phyloP scores from a whole-genome alignment of 306 rosid species.

The Arachis hypogaea region DNA sequence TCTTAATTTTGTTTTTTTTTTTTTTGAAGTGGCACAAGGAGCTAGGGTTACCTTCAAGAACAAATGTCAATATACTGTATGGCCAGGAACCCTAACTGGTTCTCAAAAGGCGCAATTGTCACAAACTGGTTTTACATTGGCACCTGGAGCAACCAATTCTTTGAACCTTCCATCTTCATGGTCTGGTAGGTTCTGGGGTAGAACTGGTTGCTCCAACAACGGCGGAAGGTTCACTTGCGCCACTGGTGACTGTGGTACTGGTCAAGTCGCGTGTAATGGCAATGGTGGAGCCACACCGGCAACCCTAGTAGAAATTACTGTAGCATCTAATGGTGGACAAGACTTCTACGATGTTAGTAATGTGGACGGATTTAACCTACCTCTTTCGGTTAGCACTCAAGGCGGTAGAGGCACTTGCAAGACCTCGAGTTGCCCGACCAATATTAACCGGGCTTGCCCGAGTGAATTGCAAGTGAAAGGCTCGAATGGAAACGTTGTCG shows the following conservation, averaged over 20 bases:
- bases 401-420: slow-evolving; percentile 60
- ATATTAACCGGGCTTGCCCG: slow-evolving; percentile 66
- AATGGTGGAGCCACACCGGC: slow-evolving; percentile 42
- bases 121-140: slow-evolving; percentile 57
- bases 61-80: slow-evolving; percentile 52
- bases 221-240: slow-evolving; percentile 67
- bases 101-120: slow-evolving; percentile 51
- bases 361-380: slow-evolving; percentile 43
- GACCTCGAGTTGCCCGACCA: slow-evolving; percentile 59
- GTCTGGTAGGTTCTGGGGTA: slow-evolving; percentile 79
- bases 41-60: slow-evolving; percentile 42
- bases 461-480: slow-evolving; percentile 55
- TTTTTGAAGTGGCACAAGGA: neutral
- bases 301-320: slow-evolving; percentile 65
- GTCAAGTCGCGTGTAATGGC: slow-evolving; percentile 57
- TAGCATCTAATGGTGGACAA: slow-evolving; percentile 48
- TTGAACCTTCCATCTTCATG: slow-evolving; percentile 49
- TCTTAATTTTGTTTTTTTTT: neutral
- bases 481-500: slow-evolving; percentile 52
- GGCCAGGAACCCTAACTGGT: slow-evolving; percentile 71
- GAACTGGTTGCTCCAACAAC: slow-evolving; percentile 63
- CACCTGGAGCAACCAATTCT: slow-evolving; percentile 43
- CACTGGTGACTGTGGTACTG: slow-evolving; percentile 74
- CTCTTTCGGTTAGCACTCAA: slow-evolving; percentile 60
- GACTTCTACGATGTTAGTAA: slow-evolving; percentile 74